phyloP scores from a whole-genome alignment of 73 alveolate species.

The Loxodes magnus region DNA sequence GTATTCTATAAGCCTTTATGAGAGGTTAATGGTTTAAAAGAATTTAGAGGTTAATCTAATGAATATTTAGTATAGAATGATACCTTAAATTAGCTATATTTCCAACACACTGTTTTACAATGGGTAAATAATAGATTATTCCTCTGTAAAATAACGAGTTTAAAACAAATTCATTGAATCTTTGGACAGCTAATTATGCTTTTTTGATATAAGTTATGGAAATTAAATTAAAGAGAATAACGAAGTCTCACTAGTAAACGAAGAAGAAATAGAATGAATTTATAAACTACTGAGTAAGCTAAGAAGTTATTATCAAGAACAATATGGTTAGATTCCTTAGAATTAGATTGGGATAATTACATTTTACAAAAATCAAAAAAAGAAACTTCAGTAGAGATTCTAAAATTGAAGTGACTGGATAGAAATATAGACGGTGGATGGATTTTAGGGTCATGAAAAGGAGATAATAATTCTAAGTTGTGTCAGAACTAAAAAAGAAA shows the following conservation, averaged over 20 bases:
- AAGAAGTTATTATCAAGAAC: too few relatives aligned
- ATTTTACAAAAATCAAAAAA: conserved; percentile 32
- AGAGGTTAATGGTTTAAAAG: conserved; percentile 35
- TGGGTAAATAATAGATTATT: too few relatives aligned
- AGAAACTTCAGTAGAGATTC: conserved; percentile 19
- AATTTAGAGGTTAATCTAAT: conserved; percentile 66
- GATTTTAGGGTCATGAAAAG: conserved; percentile 93
- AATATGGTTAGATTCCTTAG: too few relatives aligned
- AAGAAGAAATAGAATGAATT: too few relatives aligned
- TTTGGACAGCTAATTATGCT: too few relatives aligned
- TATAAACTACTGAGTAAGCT: too few relatives aligned
- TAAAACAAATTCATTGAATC: too few relatives aligned
- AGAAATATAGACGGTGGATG: conserved; percentile 88
- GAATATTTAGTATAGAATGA: conserved; percentile 91
- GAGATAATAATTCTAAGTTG: conserved; percentile 83
- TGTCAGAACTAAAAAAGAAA: conserved; percentile 51
- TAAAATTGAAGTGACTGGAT: conserved; percentile 14
- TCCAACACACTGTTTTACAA: conserved; percentile 61
- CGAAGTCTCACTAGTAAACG: too few relatives aligned
- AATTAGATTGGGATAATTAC: conserved; percentile 40
- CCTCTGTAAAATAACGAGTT: too few relatives aligned
- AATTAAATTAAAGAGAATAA: too few relatives aligned
- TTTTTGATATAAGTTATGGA: too few relatives aligned
- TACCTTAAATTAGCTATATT: conserved; percentile 68
- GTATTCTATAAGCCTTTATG: conserved; percentile 39